A percentile compares a stretch with the other conserved stretches of the same genome.
Conservation (phyloP, 176 grass and related monocot genomes). For the Paspalum vaginatum region DNA sequence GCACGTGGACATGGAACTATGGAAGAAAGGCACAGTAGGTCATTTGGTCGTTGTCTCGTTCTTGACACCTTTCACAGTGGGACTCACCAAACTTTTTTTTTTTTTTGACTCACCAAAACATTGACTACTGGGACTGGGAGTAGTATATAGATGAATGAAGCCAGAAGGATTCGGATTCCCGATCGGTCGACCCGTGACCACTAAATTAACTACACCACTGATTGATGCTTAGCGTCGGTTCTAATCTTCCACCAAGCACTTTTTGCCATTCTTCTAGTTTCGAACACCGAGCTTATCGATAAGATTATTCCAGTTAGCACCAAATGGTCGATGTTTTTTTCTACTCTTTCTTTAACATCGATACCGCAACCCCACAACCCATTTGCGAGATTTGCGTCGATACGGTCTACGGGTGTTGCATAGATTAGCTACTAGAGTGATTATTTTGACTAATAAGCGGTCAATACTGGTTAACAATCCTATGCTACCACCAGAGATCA, state of each 20-base stretch:
- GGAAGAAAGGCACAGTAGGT: not conserved
- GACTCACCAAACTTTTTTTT: constrained; percentile 11
- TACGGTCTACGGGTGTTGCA: constrained; percentile 4
- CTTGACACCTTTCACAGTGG: not conserved
- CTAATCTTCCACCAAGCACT: constrained; percentile 18
- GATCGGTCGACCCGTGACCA: not conserved
- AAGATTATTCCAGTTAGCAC: constrained; percentile 23
- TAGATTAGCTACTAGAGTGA: constrained; percentile 33
- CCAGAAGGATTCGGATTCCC: too few relatives aligned
- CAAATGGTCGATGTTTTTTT: not conserved
- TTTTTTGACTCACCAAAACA: too few relatives aligned
- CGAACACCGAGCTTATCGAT: not conserved
- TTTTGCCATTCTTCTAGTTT: not conserved
- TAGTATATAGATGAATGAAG: too few relatives aligned
- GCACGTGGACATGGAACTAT: not conserved
- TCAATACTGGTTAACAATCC: not conserved
- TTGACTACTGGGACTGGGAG: too few relatives aligned
- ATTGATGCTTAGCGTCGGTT: constrained; percentile 35
- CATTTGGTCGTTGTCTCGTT: not conserved
- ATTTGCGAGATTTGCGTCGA: not conserved
- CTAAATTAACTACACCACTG: not conserved
- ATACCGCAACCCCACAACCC: not conserved
- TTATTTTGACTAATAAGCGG: constrained; percentile 27
- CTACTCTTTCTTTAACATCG: not conserved
- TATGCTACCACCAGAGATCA: not conserved